Conservation (phyloP, 805 yeast genomes). For the Candida berthetii region DNA sequence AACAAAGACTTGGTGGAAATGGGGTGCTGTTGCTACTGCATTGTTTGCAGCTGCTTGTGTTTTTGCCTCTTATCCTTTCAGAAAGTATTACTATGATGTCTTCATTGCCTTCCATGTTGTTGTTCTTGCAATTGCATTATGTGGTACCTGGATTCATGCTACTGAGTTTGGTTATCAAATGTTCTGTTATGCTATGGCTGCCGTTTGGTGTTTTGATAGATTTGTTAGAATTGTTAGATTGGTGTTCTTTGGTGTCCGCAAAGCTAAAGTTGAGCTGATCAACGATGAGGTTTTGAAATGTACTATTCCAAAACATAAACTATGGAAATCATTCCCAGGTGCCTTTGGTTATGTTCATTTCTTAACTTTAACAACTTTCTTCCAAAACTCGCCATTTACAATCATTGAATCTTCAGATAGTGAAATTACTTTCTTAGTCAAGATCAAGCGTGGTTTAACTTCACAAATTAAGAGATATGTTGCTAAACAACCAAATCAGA, state of each 20-base stretch:
- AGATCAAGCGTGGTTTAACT: conserved; percentile 50
- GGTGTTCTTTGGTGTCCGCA: conserved; percentile 15
- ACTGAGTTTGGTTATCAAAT: conserved; percentile 41
- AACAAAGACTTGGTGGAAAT: conserved; percentile 11
- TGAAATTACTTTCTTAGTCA: conserved; percentile 37
- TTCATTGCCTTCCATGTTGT: conserved; percentile 52
- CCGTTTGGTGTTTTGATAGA: conserved; percentile 49
- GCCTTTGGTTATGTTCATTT: conserved; percentile 55
- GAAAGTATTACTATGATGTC: conserved; percentile 53
- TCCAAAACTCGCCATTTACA: conserved; percentile 77
- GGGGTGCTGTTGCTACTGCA: conserved; percentile 15
- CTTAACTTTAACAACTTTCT: conserved; percentile 42
- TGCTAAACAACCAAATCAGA: conserved; percentile 19
- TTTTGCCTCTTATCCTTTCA: conserved; percentile 30
- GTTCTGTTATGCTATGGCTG: conserved; percentile 26
- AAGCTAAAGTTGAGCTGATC: conserved; percentile 16
- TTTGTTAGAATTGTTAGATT: conserved; percentile 29
- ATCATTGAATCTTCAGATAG: conserved; percentile 34
- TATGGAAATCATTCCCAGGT: conserved; percentile 50
- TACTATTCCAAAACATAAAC: conserved; percentile 32
- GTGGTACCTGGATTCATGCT: conserved; percentile 55
- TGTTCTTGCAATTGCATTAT: conserved; percentile 45
- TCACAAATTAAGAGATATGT: conserved; percentile 19
- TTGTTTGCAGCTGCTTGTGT: conserved; percentile 5
- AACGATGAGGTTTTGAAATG: conserved; percentile 39